Percentiles rank a stretch among this genome's conserved stretches.
These are phyloP conservation scores for Metschnikowia shivogae DNA, from an alignment of 805 yeast genomes.

Conservation along the genomic window DNA sequence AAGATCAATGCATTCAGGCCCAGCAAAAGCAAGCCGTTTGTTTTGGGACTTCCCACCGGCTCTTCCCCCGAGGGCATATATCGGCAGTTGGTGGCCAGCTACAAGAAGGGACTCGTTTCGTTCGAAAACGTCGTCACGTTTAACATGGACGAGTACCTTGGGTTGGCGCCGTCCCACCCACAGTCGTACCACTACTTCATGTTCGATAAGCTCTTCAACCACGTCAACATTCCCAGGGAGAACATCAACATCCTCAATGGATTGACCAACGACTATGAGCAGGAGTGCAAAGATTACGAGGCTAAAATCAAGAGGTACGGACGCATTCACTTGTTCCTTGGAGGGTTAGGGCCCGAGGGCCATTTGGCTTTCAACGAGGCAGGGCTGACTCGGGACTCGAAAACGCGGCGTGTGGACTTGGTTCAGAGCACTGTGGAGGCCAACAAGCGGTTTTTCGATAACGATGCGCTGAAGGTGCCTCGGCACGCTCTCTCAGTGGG, in stretches of 20 bases:
- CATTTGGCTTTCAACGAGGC: conserved; percentile 59
- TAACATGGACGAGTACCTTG: conserved; percentile 60
- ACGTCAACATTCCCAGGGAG: conserved; percentile 47
- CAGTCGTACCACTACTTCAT: conserved; percentile 58
- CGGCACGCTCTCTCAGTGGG: conserved; percentile 51
- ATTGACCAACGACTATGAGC: conserved; percentile 40
- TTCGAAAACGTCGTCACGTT: conserved; percentile 54
- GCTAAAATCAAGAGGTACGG: conserved; percentile 45
- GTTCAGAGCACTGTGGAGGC: conserved; percentile 50
- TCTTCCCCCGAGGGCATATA: conserved; percentile 58
- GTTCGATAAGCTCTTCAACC: conserved; percentile 53
- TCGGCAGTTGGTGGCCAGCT: conserved; percentile 40
- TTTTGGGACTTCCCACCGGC: conserved; percentile 58
- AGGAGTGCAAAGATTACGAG: conserved; percentile 48
- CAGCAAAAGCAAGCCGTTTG: conserved; percentile 44
- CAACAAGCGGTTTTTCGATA: conserved; percentile 49
- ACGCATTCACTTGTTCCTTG: conserved; percentile 50
- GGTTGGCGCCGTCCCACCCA: conserved; percentile 42
- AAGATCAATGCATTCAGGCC: conserved; percentile 45
- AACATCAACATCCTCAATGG: conserved; percentile 56
- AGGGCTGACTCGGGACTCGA: conserved; percentile 45
- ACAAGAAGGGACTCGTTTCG: conserved; percentile 39
- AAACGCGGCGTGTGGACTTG: conserved; percentile 44
- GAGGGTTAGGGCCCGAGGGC: conserved; percentile 60
- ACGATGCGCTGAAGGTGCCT: conserved; percentile 47